Evolutionary conservation across 1,139 yeast genomes (phyloP), one percentile per base, ranked within the genome.

Genomic region (Geotrichum aggregatum): DNA sequence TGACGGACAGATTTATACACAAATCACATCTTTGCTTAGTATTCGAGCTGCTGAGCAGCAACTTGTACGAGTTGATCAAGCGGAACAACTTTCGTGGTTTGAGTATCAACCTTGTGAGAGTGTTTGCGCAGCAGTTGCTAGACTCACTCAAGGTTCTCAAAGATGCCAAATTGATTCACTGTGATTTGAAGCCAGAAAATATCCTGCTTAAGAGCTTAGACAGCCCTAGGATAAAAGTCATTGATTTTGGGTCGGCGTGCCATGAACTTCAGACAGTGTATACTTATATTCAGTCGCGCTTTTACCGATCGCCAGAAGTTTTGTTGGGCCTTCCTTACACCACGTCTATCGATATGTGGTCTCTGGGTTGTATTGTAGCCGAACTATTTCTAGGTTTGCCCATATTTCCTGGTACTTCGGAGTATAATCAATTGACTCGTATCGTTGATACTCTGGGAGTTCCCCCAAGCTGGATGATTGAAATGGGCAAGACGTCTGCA

Each of bases 191-290:
- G 66, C 99, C 99, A 0, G 99, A 94, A 63, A 94, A 94, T 67
- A 87, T 94, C 46, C 71, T 94, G 49, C 73, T 94, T 42, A 81
- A 87, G 54, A 82, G 84, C 50, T 82, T 92, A 1, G 96, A 89
- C 66, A 81, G 83, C 57, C 96, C 98, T 2, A 88, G 85, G 52
- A 81, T 94, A 57, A 94, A 92, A 67, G 87, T 94, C 41, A 91
- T 94, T 62, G 99, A 94, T 71, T 94, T 94, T 72, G 99, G 99
- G 0, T 82, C 94, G 10, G 96, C 98, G 0, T 94, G 98, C 68
- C 92, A 87, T 63, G 95, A 94, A 56, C 75, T 88, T 48, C 94
- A 88, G 62, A 87, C 96, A 0, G 76, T 91, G 3, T 92, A 89
- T 70, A 87, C 98, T 0, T 94, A 94, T 67, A 89, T 94, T 56